A percentile compares a stretch with the other conserved stretches of the same genome.
These are phyloP conservation scores for Zoysia matrella DNA, from an alignment of 202 grass and related monocot species.

Conservation along the genomic window DNA sequence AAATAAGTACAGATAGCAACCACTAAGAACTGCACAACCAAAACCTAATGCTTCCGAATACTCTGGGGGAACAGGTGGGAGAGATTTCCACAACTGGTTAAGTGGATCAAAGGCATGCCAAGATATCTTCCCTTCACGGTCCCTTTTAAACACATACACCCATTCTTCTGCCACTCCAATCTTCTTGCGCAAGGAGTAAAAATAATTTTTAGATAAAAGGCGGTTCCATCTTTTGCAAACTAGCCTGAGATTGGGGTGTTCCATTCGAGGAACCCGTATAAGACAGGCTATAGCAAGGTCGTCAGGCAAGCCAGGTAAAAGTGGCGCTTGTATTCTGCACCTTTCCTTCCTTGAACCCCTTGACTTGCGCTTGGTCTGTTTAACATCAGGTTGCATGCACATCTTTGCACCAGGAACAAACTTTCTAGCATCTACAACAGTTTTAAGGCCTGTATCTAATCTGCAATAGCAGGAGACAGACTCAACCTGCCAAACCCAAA, in stretches of 20 bases:
- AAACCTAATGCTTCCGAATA: constrained; percentile 77
- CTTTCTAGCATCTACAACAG: constrained; percentile 84
- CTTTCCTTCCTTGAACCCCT: constrained; percentile 79
- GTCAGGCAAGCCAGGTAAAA: constrained; percentile 90
- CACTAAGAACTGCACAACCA: constrained; percentile 77
- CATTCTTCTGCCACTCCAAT: constrained; percentile 83
- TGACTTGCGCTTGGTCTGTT: constrained; percentile 72
- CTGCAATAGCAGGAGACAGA: constrained; percentile 93
- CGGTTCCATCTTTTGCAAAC: constrained; percentile 78
- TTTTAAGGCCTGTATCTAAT: constrained; percentile 90
- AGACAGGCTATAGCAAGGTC: constrained; percentile 84
- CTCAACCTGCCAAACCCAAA: constrained; percentile 70
- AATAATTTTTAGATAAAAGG: constrained; percentile 80
- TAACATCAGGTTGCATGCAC: constrained; percentile 95
- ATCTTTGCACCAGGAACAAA: constrained; percentile 88
- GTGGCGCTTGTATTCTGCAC: constrained; percentile 60
- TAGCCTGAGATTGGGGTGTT: constrained; percentile 63
- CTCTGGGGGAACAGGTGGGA: constrained; percentile 77
- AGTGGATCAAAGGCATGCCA: constrained; percentile 89
- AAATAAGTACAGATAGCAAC: constrained; percentile 85
- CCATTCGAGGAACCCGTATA: constrained; percentile 64
- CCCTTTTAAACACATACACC: constrained; percentile 83
- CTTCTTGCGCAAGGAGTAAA: constrained; percentile 76
- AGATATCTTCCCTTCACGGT: constrained; percentile 76
- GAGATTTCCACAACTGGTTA: constrained; percentile 72